These are phyloP conservation scores for Trypanosoma scelopori DNA, from an alignment of 208 protist genomes.

Conservation along the genomic window DNA sequence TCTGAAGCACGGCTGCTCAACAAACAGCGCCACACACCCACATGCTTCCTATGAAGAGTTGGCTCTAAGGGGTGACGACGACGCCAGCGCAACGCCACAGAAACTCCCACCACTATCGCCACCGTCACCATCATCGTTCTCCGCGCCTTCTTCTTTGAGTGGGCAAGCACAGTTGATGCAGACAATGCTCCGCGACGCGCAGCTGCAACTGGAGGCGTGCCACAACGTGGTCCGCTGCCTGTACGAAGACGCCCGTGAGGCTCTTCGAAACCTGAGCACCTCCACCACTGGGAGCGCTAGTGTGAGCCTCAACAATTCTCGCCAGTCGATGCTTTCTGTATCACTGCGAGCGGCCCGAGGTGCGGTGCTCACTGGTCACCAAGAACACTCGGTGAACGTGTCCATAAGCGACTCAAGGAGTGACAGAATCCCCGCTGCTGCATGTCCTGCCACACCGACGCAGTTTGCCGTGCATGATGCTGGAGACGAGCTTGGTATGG, in stretches of 20 bases:
- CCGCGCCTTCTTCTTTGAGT: neutral
- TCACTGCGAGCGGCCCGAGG: slow-evolving; percentile 4
- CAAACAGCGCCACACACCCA: neutral
- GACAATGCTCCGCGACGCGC: slow-evolving; percentile 16
- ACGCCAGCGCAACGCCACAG: neutral
- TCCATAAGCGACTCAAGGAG: slow-evolving; percentile 2
- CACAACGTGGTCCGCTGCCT: slow-evolving; percentile 18
- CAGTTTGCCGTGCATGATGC: neutral
- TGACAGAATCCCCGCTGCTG: neutral
- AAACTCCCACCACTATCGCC: too few species aligned
- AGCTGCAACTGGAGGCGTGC: slow-evolving; percentile 17
- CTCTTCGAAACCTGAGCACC: slow-evolving; percentile 7
- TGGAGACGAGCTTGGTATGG: neutral
- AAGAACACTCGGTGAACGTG: neutral
- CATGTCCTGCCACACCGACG: neutral
- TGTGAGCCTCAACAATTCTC: slow-evolving; percentile 7
- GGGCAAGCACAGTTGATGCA: slow-evolving; percentile 7
- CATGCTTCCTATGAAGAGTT: neutral
- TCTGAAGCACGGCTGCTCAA: slow-evolving; percentile 6
- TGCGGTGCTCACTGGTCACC: neutral
- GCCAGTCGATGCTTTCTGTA: slow-evolving; percentile 6
- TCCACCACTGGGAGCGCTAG: neutral
- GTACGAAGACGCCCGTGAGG: slow-evolving; percentile 12
- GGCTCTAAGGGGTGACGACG: neutral
- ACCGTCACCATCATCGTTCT: neutral